Evolutionary conservation across 2,329 filamentous ascomycete genomes (phyloP).

Genomic region (Colletotrichum sp.): DNA sequence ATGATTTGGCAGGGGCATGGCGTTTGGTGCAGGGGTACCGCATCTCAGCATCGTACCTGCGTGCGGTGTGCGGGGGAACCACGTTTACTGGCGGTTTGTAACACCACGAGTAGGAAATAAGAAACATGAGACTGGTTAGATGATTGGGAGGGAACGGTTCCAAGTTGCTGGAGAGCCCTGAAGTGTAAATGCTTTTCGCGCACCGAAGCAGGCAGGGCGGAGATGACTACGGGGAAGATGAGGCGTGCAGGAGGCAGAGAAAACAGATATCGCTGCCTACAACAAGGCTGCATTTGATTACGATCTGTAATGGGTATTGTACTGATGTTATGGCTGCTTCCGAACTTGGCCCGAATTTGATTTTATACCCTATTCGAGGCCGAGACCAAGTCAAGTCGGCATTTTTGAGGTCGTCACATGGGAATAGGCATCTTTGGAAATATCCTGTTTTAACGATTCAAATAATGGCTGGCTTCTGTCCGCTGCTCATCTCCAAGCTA

Average conservation of each 20-base stretch:
- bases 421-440: not conserved
- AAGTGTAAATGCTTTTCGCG: not conserved
- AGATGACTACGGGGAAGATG: not conserved
- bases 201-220: not conserved
- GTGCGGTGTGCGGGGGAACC: not conserved
- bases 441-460: not conserved
- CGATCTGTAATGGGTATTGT: not conserved
- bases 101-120: not conserved
- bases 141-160: not conserved
- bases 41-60: not conserved
- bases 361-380: not conserved
- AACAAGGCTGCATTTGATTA: not conserved
- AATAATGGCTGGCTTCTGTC: conserved; percentile 1
- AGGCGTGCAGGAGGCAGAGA: not conserved
- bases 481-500: conserved; percentile 12
- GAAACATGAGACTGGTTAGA: not conserved
- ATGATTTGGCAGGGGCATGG: not conserved
- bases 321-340: not conserved
- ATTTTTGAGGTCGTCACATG: not conserved
- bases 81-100: not conserved
- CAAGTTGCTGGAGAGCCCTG: not conserved
- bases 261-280: not conserved
- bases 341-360: not conserved
- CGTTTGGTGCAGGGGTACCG: not conserved
- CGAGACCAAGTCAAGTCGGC: not conserved